phyloP scores from a whole-genome alignment of 2,329 filamentous ascomycete species.

The Ophiostoma quercus region DNA sequence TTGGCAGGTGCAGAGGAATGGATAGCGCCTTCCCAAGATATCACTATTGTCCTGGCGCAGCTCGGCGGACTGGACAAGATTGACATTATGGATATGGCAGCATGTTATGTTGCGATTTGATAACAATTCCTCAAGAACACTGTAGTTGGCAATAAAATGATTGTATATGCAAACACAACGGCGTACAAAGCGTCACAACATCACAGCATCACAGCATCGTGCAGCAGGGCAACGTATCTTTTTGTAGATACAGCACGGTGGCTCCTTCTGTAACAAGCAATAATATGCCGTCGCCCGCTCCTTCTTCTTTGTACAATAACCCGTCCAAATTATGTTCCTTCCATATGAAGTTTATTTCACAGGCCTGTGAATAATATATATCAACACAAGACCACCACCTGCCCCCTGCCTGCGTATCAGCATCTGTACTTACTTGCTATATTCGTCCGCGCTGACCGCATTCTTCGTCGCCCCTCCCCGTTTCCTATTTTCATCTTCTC shows the following conservation, averaged over 20 bases:
- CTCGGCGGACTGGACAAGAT: neutral
- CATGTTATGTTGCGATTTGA: neutral
- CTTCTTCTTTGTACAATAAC: neutral
- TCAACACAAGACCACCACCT: neutral
- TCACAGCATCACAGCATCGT: conserved; percentile 11
- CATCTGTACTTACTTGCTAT: neutral
- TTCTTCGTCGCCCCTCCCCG: neutral
- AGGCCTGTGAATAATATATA: no score
- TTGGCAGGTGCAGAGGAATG: neutral
- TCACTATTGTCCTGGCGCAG: neutral
- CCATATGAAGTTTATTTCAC: neutral
- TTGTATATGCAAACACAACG: neutral
- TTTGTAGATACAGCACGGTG: conserved; percentile 9
- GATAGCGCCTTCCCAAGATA: neutral
- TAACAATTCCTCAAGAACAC: neutral
- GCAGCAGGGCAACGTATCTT: conserved; percentile 13
- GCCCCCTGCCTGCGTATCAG: neutral
- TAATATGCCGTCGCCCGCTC: neutral
- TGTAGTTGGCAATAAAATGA: neutral
- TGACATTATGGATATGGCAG: neutral
- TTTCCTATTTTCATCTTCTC: neutral
- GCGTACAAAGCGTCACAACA: neutral
- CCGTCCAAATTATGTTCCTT: neutral
- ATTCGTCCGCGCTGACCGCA: neutral
- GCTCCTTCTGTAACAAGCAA: conserved; percentile 13